Evolutionary conservation across 225 moss, liverwort and hornwort species (phyloP).

Genomic region (Pleurozium schreberi): DNA sequence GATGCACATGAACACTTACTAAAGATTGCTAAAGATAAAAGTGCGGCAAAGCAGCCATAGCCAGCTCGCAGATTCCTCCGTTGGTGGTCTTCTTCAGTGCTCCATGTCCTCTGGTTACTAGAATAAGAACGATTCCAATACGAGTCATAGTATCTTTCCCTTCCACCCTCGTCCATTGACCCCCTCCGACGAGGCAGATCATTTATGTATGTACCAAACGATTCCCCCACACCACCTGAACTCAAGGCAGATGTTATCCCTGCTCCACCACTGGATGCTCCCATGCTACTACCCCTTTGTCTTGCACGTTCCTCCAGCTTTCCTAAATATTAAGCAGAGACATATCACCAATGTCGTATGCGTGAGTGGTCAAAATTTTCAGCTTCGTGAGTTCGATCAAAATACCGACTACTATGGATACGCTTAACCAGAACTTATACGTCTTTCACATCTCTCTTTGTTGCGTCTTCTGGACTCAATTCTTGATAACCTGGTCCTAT

Average conservation of each 20-base stretch:
- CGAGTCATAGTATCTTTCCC: slow-evolving; percentile 14
- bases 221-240: slow-evolving; percentile 6
- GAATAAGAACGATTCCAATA: slow-evolving; percentile 38
- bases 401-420: neutral
- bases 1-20: slow-evolving; percentile 4
- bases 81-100: slow-evolving; percentile 14
- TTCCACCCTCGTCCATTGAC: slow-evolving; percentile 3
- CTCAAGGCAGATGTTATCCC: neutral
- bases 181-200: neutral
- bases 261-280: slow-evolving; percentile 22
- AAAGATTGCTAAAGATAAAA: slow-evolving; percentile 12
- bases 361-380: neutral
- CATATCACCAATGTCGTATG: neutral
- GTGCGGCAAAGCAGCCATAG: slow-evolving; percentile 19
- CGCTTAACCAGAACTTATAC: neutral
- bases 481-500: neutral
- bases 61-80: neutral
- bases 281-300: slow-evolving; percentile 15
- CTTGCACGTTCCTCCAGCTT: slow-evolving; percentile 23
- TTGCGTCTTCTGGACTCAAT: neutral
- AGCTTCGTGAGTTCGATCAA: neutral
- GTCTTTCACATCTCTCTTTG: neutral
- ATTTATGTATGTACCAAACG: neutral
- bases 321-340: neutral
- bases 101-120: slow-evolving; percentile 34